Conservation (phyloP, 768 basidiomycete genomes). For the Mycena olivaceomarginata region DNA sequence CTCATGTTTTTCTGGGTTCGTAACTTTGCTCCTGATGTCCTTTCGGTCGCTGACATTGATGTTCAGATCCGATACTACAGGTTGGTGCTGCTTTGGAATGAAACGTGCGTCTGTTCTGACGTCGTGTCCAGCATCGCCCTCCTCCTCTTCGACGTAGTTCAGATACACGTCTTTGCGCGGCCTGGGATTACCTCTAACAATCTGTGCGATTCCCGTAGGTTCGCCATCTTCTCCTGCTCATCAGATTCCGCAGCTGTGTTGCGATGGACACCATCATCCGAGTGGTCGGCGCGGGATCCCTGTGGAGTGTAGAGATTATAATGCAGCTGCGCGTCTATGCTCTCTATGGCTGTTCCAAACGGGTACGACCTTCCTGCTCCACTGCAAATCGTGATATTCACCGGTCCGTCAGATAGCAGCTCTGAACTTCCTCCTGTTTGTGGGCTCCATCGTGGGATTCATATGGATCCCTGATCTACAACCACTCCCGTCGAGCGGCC, state of each 20-base stretch:
- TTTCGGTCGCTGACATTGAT: background rate
- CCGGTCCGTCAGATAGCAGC: conserved; percentile 55
- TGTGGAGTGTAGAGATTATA: conserved; percentile 70
- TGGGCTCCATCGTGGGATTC: conserved; percentile 63
- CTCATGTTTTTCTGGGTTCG: conserved; percentile 65
- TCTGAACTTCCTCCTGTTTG: conserved; percentile 62
- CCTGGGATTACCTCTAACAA: conserved; percentile 59
- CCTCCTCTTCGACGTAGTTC: conserved; percentile 65
- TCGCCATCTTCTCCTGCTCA: background rate
- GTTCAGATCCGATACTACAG: conserved; percentile 67
- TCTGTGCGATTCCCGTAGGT: conserved; percentile 53
- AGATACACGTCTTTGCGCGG: conserved; percentile 66
- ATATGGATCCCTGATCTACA: conserved; percentile 63
- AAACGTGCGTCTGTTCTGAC: background rate
- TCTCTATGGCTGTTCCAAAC: conserved; percentile 62
- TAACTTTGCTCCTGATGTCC: background rate
- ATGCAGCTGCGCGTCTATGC: conserved; percentile 70
- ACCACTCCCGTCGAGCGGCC: conserved; percentile 56
- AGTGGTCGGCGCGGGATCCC: conserved; percentile 63
- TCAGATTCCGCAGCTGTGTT: conserved; percentile 59
- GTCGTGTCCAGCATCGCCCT: conserved; percentile 57
- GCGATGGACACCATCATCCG: conserved; percentile 66
- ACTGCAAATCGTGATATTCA: background rate
- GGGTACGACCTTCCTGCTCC: conserved; percentile 48
- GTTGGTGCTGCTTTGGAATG: background rate